These are phyloP conservation scores for Lyophyllum decastes DNA, from an alignment of 768 basidiomycete species.

Conservation along the genomic window DNA sequence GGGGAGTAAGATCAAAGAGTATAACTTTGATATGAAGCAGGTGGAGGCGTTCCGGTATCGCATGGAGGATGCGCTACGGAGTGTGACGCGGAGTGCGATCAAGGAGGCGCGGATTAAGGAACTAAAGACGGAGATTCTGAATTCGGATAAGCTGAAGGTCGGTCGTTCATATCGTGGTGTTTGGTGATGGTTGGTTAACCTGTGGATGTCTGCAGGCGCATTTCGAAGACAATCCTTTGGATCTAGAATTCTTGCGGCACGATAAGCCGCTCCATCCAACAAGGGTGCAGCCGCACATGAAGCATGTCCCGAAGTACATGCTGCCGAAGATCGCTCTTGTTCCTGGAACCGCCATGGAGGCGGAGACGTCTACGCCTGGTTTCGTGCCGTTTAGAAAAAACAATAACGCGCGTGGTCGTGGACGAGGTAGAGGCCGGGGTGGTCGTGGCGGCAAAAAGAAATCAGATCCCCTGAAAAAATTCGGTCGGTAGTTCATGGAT, in stretches of 20 bases:
- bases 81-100: slow-evolving; percentile 84
- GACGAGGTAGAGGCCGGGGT: slow-evolving; percentile 57
- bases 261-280: slow-evolving; percentile 93
- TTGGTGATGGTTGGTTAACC: not conserved
- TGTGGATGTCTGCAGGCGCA: slow-evolving; percentile 65
- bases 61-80: slow-evolving; percentile 93
- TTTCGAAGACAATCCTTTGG: slow-evolving; percentile 95
- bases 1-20: slow-evolving; percentile 76
- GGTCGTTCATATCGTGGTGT: slow-evolving; percentile 15
- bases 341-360: slow-evolving; percentile 31
- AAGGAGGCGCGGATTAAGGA: slow-evolving; percentile 94
- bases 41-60: slow-evolving; percentile 97
- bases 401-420: slow-evolving; percentile 43
- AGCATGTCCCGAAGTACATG: slow-evolving; percentile 92
- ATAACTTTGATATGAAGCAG: slow-evolving; percentile 92
- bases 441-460: slow-evolving; percentile 69
- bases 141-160: slow-evolving; percentile 96
- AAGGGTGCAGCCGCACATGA: slow-evolving; percentile 91
- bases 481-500: slow-evolving; percentile 37
- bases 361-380: slow-evolving; percentile 35
- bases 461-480: slow-evolving; percentile 81
- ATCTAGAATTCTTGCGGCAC: slow-evolving; percentile 89
- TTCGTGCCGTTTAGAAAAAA: slow-evolving; percentile 80
- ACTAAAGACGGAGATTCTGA: slow-evolving; percentile 88
- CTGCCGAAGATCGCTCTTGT: slow-evolving; percentile 79